These are phyloP conservation scores for Rhynchosporium secalis DNA, from an alignment of 2,329 filamentous ascomycete genomes.

Conservation along the genomic window DNA sequence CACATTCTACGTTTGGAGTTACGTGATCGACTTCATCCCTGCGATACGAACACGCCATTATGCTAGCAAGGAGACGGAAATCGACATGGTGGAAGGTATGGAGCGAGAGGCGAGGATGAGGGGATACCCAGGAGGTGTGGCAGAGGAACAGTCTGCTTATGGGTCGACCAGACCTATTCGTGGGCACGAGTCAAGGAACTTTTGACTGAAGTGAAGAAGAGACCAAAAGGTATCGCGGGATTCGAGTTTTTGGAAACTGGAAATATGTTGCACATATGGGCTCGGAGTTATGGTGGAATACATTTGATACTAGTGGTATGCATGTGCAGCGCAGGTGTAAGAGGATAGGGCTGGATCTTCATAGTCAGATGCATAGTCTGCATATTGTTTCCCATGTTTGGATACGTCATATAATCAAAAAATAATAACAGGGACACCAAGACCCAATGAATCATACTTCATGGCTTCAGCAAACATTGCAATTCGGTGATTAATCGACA, in stretches of 20 bases:
- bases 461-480: too few relatives aligned
- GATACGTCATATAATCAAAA: too few relatives aligned
- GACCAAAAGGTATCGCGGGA: background rate
- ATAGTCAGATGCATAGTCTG: too few relatives aligned
- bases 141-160: constrained; percentile 16
- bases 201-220: background rate
- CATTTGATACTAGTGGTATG: too few relatives aligned
- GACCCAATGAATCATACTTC: too few relatives aligned
- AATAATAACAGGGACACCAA: too few relatives aligned
- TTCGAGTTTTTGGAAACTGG: background rate
- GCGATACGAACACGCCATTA: constrained; percentile 44
- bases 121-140: constrained; percentile 12
- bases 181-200: constrained; percentile 6
- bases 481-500: too few relatives aligned
- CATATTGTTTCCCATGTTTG: too few relatives aligned
- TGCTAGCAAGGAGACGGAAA: constrained; percentile 16
- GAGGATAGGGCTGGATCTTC: too few relatives aligned
- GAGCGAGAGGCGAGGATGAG: constrained; percentile 13
- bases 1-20: constrained; percentile 82
- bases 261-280: background rate
- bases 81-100: constrained; percentile 17
- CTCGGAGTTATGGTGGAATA: too few relatives aligned
- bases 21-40: constrained; percentile 81
- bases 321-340: too few relatives aligned
- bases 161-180: background rate